A percentile compares a stretch with the other conserved stretches of the same genome.
phyloP scores from a whole-genome alignment of 1,284 basidiomycete genomes.

The Microbotryum saponariae region DNA sequence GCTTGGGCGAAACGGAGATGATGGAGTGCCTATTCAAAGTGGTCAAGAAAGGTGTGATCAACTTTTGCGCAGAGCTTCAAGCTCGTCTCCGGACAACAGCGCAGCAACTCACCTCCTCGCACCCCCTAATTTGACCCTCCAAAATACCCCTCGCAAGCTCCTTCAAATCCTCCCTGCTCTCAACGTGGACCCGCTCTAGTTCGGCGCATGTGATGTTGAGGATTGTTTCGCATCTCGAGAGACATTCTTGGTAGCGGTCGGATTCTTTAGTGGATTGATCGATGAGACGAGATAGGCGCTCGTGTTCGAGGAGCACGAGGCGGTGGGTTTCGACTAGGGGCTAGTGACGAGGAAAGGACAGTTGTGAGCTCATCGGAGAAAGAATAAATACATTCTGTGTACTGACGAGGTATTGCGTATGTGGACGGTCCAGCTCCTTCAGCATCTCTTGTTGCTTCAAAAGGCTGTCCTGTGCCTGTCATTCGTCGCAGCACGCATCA shows the following conservation, averaged over 20 bases:
- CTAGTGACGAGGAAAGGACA: slow-evolving; percentile 39
- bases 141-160: slow-evolving; percentile 7
- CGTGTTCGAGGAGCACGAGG: slow-evolving; percentile 46
- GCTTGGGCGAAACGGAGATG: slow-evolving; percentile 18
- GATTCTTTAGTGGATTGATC: neutral
- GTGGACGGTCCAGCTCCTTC: slow-evolving; percentile 65
- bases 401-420: slow-evolving; percentile 57
- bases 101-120: slow-evolving; percentile 14
- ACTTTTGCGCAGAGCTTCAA: neutral
- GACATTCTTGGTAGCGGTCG: slow-evolving; percentile 46
- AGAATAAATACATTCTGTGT: neutral
- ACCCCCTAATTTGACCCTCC: slow-evolving; percentile 9
- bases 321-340: slow-evolving; percentile 62
- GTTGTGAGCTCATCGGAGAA: neutral
- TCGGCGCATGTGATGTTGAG: slow-evolving; percentile 80
- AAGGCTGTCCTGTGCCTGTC: slow-evolving; percentile 60
- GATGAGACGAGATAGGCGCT: slow-evolving; percentile 40
- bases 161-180: slow-evolving; percentile 33
- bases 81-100: neutral
- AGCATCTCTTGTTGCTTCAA: slow-evolving; percentile 65
- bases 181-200: slow-evolving; percentile 51
- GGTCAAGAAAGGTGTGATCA: neutral
- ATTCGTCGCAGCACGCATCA: neutral
- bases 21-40: slow-evolving; percentile 8
- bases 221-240: slow-evolving; percentile 72